phyloP scores from a whole-genome alignment of 345 rosid species.

The Sonneratia alba region DNA sequence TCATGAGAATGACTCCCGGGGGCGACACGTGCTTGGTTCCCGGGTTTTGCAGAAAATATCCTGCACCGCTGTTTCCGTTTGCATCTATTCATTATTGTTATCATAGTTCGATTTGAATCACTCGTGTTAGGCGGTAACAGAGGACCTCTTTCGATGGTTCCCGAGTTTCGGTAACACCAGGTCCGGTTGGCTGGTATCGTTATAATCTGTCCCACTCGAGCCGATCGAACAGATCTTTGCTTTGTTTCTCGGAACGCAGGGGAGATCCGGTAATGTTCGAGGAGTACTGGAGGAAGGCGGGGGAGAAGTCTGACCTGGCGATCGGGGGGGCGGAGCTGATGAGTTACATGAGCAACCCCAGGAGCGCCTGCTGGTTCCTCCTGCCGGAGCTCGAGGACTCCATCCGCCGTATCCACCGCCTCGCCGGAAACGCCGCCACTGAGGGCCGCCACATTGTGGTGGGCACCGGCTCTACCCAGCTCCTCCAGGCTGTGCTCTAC shows the following conservation, averaged over 20 bases:
- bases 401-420: slow-evolving; percentile 49
- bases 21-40: too few species aligned
- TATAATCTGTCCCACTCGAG: neutral
- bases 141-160: too few species aligned
- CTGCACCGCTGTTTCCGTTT: neutral
- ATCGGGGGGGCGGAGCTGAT: slow-evolving; percentile 58
- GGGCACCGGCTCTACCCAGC: slow-evolving; percentile 87
- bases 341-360: slow-evolving; percentile 69
- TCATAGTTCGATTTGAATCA: neutral
- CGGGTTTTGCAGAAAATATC: neutral
- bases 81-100: neutral
- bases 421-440: slow-evolving; percentile 51
- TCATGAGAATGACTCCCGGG: too few species aligned
- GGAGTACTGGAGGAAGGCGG: slow-evolving; percentile 53
- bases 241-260: slow-evolving; percentile 19
- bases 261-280: slow-evolving; percentile 83
- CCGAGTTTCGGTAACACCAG: too few species aligned
- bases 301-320: slow-evolving; percentile 54
- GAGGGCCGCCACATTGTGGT: slow-evolving; percentile 49
- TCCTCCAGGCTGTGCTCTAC: slow-evolving; percentile 57
- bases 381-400: slow-evolving; percentile 55
- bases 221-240: neutral
- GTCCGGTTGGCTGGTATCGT: too few species aligned
- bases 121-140: too few species aligned
- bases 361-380: slow-evolving; percentile 66